Percentiles rank a stretch among this genome's conserved stretches.
Conservation (phyloP, 1,284 basidiomycete genomes). For the Cystobasidium sp. region DNA sequence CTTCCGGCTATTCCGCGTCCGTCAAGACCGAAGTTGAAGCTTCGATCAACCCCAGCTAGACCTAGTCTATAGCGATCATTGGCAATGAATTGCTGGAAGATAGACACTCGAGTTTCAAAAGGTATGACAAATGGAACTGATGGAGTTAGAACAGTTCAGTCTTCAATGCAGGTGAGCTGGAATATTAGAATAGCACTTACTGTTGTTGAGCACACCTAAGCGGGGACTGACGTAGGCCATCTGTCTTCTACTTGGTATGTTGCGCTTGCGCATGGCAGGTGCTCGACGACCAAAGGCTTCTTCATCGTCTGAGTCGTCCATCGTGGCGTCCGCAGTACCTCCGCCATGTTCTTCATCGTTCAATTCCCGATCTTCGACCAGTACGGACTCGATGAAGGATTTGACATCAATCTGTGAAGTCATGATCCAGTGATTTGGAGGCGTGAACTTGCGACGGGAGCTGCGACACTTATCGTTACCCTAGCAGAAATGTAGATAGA, state of each 20-base stretch:
- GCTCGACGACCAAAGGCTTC: conserved; percentile 28
- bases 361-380: conserved; percentile 65
- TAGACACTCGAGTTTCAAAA: conserved; percentile 84
- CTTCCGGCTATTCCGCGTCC: conserved; percentile 55
- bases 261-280: conserved; percentile 5
- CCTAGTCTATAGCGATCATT: conserved; percentile 61
- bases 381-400: conserved; percentile 87
- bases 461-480: conserved; percentile 58
- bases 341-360: conserved; percentile 49
- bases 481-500: conserved; percentile 9
- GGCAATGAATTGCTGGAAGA: conserved; percentile 81
- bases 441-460: conserved; percentile 78
- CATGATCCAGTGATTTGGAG: conserved; percentile 86
- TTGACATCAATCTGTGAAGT: conserved; percentile 68
- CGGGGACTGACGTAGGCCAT: conserved; percentile 78
- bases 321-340: not conserved
- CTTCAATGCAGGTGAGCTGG: not conserved
- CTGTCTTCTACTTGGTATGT: conserved; percentile 68
- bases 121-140: conserved; percentile 88
- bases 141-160: not conserved
- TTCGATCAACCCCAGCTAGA: conserved; percentile 21
- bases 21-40: conserved; percentile 25
- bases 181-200: conserved; percentile 35
- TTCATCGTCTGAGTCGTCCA: conserved; percentile 54
- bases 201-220: conserved; percentile 88